Evolutionary conservation across 164 flowering plant species (phyloP), one percentile per base, ranked within the genome.

Genomic region (Berberis vulgaris): DNA sequence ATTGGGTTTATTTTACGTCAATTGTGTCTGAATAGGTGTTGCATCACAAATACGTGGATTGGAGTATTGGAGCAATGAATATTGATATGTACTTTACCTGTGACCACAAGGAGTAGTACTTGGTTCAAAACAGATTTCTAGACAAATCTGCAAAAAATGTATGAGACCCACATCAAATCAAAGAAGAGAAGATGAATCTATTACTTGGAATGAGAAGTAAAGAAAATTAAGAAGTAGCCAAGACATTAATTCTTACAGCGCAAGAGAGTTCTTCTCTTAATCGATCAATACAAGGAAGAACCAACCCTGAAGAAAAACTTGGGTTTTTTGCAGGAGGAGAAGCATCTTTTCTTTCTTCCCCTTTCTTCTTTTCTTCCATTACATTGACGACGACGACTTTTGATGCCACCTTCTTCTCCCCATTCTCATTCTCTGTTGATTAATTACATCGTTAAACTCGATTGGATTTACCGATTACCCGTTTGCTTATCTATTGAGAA

Each of bases 71-170:
- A 52, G 12, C 11, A 49, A 2, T 40, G 11, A 1, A 40, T 41
- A 3, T 61, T 53, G 40, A 26, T 26, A 26, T 7, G 57, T 3
- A 64, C 26, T 26, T 26, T 76, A 88, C 97, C 98, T 93, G 79
- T 94, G 98, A 10, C 98, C 98, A 80, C 98, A 93, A 74, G 89
- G 69, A 63, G 98, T 93, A 49, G 97, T 88, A 68, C 96, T 90
- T 0, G 98, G 96, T 73, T 92, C 97, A 65, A 72, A 88, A 75
- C 98, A 92, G 43, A 92, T 85, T 52, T 91, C 97, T 81, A 91
- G 74, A 67, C 98, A 94, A 55, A 94, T 87, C 97, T 94, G 86
- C 58, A 45, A 64, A 42, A 42, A 58, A 26, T 26, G 26, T 26
- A 26, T 26, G 26, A 39, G 47, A 26, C 26, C 26, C 46, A 40